A percentile compares a stretch with the other conserved stretches of the same genome.
Conservation (phyloP, 139 green algal genomes). For the Spirogloea muscicola region DNA sequence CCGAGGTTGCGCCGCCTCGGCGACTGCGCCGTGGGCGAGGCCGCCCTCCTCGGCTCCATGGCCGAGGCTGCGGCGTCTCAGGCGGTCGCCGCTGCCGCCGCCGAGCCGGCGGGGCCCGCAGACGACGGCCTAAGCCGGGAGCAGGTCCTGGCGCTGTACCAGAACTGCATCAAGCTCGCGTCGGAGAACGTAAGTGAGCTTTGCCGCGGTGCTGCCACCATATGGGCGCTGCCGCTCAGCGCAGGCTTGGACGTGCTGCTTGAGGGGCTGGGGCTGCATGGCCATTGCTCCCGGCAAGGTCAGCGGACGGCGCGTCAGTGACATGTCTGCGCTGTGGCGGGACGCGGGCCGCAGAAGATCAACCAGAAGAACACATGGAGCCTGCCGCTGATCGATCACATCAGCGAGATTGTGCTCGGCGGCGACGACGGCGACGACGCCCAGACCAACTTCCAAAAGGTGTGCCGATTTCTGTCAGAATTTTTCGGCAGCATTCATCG, state of each 20-base stretch:
- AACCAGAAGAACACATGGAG: constrained; percentile 74
- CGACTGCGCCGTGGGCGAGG: too few species aligned
- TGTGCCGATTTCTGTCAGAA: too few species aligned
- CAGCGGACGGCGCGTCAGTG: too few species aligned
- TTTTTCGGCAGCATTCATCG: background rate
- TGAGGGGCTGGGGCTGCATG: background rate
- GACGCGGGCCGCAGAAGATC: constrained; percentile 56
- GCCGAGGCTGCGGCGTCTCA: too few species aligned
- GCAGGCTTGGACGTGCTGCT: background rate
- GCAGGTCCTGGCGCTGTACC: constrained; percentile 55
- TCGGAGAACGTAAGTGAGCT: constrained; percentile 55
- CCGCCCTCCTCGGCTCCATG: too few species aligned
- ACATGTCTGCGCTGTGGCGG: too few species aligned
- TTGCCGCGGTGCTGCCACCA: too few species aligned
- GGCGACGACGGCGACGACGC: constrained; percentile 49
- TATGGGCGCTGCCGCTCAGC: background rate
- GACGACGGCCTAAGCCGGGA: constrained; percentile 11
- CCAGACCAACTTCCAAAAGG: constrained; percentile 81
- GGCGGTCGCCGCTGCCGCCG: too few species aligned
- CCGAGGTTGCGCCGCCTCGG: too few species aligned
- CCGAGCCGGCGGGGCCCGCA: too few species aligned
- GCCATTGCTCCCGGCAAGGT: too few species aligned
- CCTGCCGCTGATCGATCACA: constrained; percentile 80
- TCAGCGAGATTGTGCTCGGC: constrained; percentile 66
- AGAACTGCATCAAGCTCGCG: constrained; percentile 79